Conservation (phyloP, 108 stramenopile species). For the Nitzschia putrida region DNA sequence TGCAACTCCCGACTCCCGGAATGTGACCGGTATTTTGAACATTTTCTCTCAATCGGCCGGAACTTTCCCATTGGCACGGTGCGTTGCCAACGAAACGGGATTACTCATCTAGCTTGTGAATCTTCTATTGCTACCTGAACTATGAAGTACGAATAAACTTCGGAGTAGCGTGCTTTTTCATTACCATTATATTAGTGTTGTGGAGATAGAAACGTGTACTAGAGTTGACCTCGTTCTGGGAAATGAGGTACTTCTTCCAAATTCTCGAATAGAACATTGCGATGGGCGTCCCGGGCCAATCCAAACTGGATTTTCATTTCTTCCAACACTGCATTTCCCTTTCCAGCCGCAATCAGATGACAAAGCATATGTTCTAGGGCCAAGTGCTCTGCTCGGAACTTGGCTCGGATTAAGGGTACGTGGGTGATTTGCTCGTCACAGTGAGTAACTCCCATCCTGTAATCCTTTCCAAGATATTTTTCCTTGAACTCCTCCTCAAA, state of each 20-base stretch:
- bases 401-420: conserved; percentile 85
- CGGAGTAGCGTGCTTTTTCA: too few species aligned
- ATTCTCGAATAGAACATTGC: conserved; percentile 77
- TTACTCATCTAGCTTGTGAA: background rate
- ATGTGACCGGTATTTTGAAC: too few species aligned
- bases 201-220: conserved; percentile 1
- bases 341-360: conserved; percentile 75
- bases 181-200: background rate
- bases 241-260: conserved; percentile 71
- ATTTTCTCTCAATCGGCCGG: too few species aligned
- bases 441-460: conserved; percentile 75
- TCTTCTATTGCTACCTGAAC: background rate
- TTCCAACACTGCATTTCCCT: conserved; percentile 71
- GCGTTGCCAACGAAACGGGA: background rate
- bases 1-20: too few species aligned
- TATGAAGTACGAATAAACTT: too few species aligned
- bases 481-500: conserved; percentile 93
- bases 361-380: conserved; percentile 87
- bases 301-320: conserved; percentile 90
- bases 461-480: conserved; percentile 94
- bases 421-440: conserved; percentile 88
- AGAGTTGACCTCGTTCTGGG: conserved; percentile 80
- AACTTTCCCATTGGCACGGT: background rate
- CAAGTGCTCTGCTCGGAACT: conserved; percentile 88
- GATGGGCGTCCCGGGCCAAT: conserved; percentile 79